These are phyloP conservation scores for Vararia minispora DNA, from an alignment of 768 basidiomycete species.

Conservation along the genomic window DNA sequence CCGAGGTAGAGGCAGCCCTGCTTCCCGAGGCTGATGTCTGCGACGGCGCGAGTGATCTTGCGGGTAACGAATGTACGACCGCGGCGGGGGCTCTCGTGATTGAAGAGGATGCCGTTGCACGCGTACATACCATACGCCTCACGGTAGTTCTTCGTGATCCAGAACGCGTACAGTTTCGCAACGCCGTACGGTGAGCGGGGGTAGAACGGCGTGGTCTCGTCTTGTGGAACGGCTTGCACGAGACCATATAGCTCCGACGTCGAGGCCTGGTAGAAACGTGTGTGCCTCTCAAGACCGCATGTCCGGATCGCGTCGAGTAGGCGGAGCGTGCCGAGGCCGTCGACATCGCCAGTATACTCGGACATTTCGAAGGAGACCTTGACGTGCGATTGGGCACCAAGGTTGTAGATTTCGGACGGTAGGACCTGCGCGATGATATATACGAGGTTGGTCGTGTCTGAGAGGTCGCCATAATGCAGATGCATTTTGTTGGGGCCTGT, in stretches of 20 bases:
- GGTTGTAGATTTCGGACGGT: constrained; percentile 95
- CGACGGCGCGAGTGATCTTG: constrained; percentile 87
- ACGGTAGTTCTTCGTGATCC: constrained; percentile 87
- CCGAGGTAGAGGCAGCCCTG: constrained; percentile 87
- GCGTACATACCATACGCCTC: constrained; percentile 97
- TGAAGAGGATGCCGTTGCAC: constrained; percentile 95
- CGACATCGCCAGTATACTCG: constrained; percentile 97
- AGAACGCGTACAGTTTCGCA: constrained; percentile 88
- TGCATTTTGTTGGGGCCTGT: constrained; percentile 68
- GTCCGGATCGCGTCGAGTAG: constrained; percentile 94
- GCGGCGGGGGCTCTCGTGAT: constrained; percentile 92
- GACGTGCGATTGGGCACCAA: constrained; percentile 96
- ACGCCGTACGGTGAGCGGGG: constrained; percentile 96
- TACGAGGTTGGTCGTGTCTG: constrained; percentile 94
- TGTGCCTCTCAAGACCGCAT: constrained; percentile 85
- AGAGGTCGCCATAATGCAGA: constrained; percentile 85
- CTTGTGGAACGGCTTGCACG: constrained; percentile 91
- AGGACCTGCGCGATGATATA: constrained; percentile 93
- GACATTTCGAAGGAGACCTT: constrained; percentile 99
- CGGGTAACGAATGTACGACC: constrained; percentile 94
- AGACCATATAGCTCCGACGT: constrained; percentile 97
- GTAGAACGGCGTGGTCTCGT: constrained; percentile 95
- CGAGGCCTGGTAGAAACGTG: constrained; percentile 95
- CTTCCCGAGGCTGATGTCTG: constrained; percentile 86
- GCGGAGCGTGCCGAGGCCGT: constrained; percentile 89